phyloP scores from a whole-genome alignment of 306 rosid genomes.

The Biancaea sappan region DNA sequence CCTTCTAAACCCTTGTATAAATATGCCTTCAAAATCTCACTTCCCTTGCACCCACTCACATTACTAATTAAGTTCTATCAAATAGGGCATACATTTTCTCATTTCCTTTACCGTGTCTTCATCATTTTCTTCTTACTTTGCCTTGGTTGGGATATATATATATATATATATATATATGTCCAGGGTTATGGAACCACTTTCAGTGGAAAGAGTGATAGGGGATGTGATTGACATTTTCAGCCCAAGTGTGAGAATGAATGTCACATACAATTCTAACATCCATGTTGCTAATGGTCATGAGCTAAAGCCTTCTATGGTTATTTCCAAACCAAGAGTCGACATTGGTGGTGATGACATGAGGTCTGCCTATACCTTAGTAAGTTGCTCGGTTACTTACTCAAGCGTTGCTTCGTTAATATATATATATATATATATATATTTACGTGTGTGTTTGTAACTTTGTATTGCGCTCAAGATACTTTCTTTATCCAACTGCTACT shows the following conservation, averaged over 20 bases:
- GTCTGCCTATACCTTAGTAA: conserved; percentile 78
- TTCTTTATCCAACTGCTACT: no score
- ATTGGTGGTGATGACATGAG: conserved; percentile 88
- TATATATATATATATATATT: no score
- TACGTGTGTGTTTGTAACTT: not conserved
- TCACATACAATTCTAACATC: conserved; percentile 55
- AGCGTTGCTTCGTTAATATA: not conserved
- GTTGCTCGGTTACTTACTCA: not conserved
- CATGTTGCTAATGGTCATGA: conserved; percentile 88
- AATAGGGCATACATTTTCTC: conserved; percentile 5
- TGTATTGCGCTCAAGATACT: no score
- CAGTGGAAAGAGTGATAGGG: conserved; percentile 82
- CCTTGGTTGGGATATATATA: no score
- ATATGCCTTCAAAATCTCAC: conserved; percentile 39
- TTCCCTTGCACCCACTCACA: conserved; percentile 22
- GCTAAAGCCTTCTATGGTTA: conserved; percentile 65
- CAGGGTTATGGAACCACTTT: conserved; percentile 59
- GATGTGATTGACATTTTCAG: conserved; percentile 81
- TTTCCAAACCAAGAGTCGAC: conserved; percentile 70
- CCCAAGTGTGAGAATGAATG: conserved; percentile 76
- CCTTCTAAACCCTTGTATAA: conserved; percentile 37
- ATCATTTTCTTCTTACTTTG: not conserved
- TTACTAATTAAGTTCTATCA: conserved; percentile 22
- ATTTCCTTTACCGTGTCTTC: not conserved
- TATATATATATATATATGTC: conserved; percentile 30